Percentiles rank a stretch among this genome's conserved stretches.
Conservation (phyloP, 768 basidiomycete species). For the Heimioporus sp. region DNA sequence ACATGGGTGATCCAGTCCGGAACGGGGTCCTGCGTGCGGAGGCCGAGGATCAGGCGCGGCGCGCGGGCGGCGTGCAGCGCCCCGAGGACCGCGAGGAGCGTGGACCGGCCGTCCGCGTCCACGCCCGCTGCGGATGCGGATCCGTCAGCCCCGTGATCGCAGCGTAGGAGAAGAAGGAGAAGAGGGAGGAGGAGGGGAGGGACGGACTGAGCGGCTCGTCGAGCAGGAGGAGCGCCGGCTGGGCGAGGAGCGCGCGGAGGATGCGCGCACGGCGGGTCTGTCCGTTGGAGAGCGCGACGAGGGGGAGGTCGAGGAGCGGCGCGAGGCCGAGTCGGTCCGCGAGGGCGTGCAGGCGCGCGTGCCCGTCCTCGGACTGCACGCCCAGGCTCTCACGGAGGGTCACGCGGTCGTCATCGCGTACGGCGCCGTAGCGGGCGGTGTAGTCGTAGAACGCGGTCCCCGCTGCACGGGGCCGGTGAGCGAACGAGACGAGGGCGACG, state of each 20-base stretch:
- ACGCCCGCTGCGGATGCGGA: constrained; percentile 61
- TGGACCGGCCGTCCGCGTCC: constrained; percentile 58
- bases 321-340: constrained; percentile 47
- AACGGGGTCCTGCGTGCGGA: constrained; percentile 67
- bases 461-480: constrained; percentile 52
- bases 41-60: constrained; percentile 64
- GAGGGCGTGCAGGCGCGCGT: too few relatives aligned
- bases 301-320: constrained; percentile 73
- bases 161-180: too few relatives aligned
- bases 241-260: constrained; percentile 65
- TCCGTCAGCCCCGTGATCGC: too few relatives aligned
- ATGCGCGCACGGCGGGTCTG: constrained; percentile 89
- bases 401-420: constrained; percentile 78
- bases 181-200: background rate
- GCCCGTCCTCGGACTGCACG: constrained; percentile 46
- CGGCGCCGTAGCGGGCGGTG: constrained; percentile 87
- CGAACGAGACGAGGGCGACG: constrained; percentile 63
- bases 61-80: constrained; percentile 43
- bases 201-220: constrained; percentile 86
- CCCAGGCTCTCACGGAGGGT: constrained; percentile 75
- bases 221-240: constrained; percentile 76
- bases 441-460: constrained; percentile 88
- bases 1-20: constrained; percentile 75
- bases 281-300: constrained; percentile 86
- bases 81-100: constrained; percentile 54